Evolutionary conservation across 352 stramenopile species (phyloP), one percentile per base, ranked within the genome.

Genomic region (Thalassiosira livingstoniorum): DNA sequence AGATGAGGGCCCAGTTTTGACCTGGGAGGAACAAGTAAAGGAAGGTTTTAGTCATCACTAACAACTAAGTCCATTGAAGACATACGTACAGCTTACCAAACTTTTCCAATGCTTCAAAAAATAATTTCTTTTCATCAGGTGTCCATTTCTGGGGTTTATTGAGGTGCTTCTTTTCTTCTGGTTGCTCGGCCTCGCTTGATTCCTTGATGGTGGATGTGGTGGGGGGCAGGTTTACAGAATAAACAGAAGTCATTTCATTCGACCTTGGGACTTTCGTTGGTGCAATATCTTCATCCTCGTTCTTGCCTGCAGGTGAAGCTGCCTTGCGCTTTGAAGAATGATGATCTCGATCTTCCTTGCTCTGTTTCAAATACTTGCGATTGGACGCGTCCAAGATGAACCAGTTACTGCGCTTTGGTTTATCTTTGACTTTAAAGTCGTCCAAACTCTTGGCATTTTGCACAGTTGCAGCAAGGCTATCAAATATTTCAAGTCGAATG

Each of bases 121-220:
- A 94, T n/a, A 92, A 77, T 60, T 87, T 83, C 66, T 93, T 94
- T 63, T 95, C 91, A 51, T 80, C 76, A 21, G 63, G 37, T 39
- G 78, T 93, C 91, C 91, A 95, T 63, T 94, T 95, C 69, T 93
- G 83, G 55, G 88, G 77, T 32, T 85, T 92, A 55, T 66, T 51
- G 5, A 21, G 65, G 25, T 42, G 72, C 51, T 68, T 69, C 67
- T 79, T 54, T 45, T 82, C 47, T 25, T 80, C 60, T 11, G 21
- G 23, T 60, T 75, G 25, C 35, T 73, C 47, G 37, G 23, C 64
- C 21, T 55, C 53, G 34, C 10, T 23, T 58, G n/a, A 4, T 7
- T 58, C 5, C 15, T 27, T 54, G 60, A 15, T 35, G 34, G 34
- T 54, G 21, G 60, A 2, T 60, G n/a, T n/a, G n/a, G n/a, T n/a